phyloP scores from a whole-genome alignment of 352 stramenopile species.

The Phytophthora meadii region DNA sequence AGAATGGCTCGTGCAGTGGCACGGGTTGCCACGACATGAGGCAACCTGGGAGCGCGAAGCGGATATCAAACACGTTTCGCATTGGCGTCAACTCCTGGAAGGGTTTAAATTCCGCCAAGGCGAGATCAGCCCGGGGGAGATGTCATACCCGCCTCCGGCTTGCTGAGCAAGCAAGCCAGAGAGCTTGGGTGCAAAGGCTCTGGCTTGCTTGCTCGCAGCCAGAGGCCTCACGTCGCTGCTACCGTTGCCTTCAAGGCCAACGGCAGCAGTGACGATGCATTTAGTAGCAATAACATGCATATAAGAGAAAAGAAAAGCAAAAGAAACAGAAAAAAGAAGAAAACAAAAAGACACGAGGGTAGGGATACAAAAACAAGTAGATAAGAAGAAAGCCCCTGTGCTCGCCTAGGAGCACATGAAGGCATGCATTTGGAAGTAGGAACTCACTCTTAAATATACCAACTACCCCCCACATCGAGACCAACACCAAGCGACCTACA shows the following conservation, averaged over 20 bases:
- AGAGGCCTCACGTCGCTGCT: background rate
- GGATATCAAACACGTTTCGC: constrained; percentile 12
- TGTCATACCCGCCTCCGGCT: constrained; percentile 11
- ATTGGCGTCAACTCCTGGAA: constrained; percentile 16
- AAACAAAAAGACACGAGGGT: too few relatives aligned
- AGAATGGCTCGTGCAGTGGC: constrained; percentile 9
- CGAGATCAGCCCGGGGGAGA: constrained; percentile 15
- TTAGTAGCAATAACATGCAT: background rate
- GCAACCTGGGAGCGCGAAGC: constrained; percentile 9
- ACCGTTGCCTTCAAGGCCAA: background rate
- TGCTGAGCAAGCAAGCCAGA: constrained; percentile 7
- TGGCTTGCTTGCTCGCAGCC: background rate
- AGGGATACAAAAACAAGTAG: too few relatives aligned
- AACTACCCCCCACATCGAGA: too few relatives aligned
- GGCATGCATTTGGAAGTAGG: too few relatives aligned
- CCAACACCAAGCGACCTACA: too few relatives aligned
- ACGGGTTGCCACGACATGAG: constrained; percentile 15
- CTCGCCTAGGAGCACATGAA: too few relatives aligned
- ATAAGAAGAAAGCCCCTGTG: too few relatives aligned
- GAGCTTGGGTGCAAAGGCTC: background rate
- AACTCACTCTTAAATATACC: too few relatives aligned
- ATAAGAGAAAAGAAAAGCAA: too few relatives aligned
- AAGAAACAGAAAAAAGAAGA: too few relatives aligned
- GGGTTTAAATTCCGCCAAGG: constrained; percentile 7
- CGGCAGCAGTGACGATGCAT: background rate